These are phyloP conservation scores for Wickerhamiella lipophila DNA, from an alignment of 805 yeast species.

Conservation along the genomic window DNA sequence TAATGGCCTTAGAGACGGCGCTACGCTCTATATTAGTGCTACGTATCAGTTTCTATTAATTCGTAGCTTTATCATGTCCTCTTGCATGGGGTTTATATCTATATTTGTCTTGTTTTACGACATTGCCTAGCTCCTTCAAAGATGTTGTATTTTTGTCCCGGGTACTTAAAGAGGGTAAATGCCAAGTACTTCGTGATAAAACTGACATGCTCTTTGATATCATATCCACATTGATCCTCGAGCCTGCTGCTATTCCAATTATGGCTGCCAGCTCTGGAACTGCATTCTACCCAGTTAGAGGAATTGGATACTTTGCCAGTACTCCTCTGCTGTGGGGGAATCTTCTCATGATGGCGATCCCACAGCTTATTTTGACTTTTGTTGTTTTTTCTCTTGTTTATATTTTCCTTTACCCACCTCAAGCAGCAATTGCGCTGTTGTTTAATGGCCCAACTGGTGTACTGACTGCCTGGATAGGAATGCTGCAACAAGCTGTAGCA, in stretches of 20 bases:
- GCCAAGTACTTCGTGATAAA: neutral
- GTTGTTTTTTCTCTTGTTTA: constrained; percentile 31
- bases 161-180: neutral
- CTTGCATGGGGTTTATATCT: neutral
- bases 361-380: constrained; percentile 34
- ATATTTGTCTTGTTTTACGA: neutral
- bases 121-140: neutral
- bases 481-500: constrained; percentile 34
- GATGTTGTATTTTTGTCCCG: neutral
- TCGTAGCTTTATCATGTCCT: no score
- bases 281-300: constrained; percentile 30
- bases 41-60: no score
- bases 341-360: constrained; percentile 34
- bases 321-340: constrained; percentile 38
- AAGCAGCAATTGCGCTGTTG: constrained; percentile 32
- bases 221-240: constrained; percentile 10
- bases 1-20: no score
- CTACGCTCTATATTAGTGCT: no score
- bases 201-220: constrained; percentile 4
- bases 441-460: constrained; percentile 42
- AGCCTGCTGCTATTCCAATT: constrained; percentile 22
- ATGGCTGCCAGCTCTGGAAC: constrained; percentile 22
- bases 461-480: constrained; percentile 34
- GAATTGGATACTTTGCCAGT: constrained; percentile 32
- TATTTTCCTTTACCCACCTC: constrained; percentile 34